Base-by-base conservation (phyloP, 139 green algal species). In the Chlorella sp. region DNA sequence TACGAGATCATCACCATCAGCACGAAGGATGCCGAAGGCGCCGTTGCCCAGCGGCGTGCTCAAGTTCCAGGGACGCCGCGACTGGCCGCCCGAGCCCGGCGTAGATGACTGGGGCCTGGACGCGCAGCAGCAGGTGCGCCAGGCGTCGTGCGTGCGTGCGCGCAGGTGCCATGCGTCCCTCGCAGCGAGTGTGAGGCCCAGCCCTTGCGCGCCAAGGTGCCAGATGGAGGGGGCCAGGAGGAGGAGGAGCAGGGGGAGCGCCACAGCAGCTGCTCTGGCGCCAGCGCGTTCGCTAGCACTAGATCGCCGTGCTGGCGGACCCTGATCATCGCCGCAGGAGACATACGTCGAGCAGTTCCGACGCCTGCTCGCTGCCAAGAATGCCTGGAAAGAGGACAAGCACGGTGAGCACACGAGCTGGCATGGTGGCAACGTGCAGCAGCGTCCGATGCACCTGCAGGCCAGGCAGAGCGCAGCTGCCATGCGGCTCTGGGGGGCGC, bases 41-140 rank as follows among this genome's bases (percentile, higher is more conserved):
- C 42, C 69, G 6, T 70, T 70, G 2, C 75, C 69, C 24, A 42
- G 24, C 0, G 5, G n/a, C 0, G 1, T 68, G 2, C 70, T 82
- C 0, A 70, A 74, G 66, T 77, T 75, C 49, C n/a, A 74, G 1
- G 71, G 76, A 0, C 35, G 55, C 0, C 35, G 59, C 1, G 71
- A 77, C 17, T 82, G 31, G 32, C 62, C 62, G 0, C 51, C 59
- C 3, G 67, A 74, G 32, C 26, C 0, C 2, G 66, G n/a, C 10
- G 1, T 31, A 0, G 83, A 88, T 67, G 83, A 88, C 74, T 88
- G 83, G 83, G 83, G 83, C 0, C 75, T 86, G 6, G 85, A 71
- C 2, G 71, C 72, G 0, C 67, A 80, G 55, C 74, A 88, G 51
- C 83, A 88, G 80, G 82, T 79, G 6, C 5, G 3, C 10, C 67